Evolutionary conservation across 176 grass and related monocot species (phyloP).

Genomic region (Oryza brachyantha): DNA sequence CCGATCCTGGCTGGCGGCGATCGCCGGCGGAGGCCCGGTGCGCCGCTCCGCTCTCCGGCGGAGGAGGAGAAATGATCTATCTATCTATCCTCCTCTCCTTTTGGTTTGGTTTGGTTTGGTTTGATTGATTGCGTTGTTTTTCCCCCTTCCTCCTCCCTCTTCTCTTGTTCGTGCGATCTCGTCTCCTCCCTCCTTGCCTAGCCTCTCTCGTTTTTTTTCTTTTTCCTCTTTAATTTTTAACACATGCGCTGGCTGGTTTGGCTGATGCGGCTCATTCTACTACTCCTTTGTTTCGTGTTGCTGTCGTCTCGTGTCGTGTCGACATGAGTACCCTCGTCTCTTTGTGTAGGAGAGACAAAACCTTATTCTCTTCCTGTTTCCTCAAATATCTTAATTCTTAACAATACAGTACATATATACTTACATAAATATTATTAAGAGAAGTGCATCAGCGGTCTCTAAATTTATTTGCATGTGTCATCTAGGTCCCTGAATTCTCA

Average conservation of each 20-base stretch:
- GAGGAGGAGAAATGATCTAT: background rate
- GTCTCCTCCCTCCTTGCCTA: background rate
- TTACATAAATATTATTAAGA: no score
- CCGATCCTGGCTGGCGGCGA: background rate
- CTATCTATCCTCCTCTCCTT: background rate
- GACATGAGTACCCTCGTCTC: background rate
- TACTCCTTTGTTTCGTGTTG: background rate
- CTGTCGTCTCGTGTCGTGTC: background rate
- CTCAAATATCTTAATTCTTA: no score
- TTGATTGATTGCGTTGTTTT: background rate
- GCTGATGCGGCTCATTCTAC: no score
- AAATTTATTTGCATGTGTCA: no score
- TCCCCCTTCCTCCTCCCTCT: background rate
- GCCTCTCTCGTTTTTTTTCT: no score
- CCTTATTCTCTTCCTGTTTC: background rate
- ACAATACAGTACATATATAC: no score
- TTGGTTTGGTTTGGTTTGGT: no score
- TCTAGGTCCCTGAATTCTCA: no score
- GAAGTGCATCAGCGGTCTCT: no score
- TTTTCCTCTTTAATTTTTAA: background rate
- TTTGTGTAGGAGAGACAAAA: background rate
- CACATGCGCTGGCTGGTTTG: background rate
- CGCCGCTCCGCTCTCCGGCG: no score
- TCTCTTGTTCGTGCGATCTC: background rate
- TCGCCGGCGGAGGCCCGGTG: constrained; percentile 18